Percentiles rank a stretch among this genome's conserved stretches.
Evolutionary conservation across 1,139 yeast species (phyloP).

Genomic region (Blastobotrys serpentis): DNA sequence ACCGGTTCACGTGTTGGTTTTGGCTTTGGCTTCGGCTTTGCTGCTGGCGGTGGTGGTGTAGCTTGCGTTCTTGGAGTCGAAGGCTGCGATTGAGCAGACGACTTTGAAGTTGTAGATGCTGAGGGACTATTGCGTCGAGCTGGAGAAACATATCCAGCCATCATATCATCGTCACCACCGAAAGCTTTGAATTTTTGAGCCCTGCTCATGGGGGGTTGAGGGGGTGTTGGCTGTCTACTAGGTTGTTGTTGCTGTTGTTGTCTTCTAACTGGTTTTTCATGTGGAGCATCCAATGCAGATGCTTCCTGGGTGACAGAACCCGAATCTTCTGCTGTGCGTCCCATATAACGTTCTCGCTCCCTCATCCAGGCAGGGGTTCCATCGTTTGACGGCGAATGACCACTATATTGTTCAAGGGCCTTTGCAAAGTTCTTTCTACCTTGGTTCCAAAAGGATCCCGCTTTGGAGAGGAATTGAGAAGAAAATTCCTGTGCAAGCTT

Average conservation of each 20-base stretch:
- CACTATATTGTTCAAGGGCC: slow-evolving; percentile 58
- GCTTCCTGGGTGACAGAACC: slow-evolving; percentile 19
- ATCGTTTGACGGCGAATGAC: slow-evolving; percentile 32
- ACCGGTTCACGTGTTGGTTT: slow-evolving; percentile 31
- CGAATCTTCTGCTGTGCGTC: neutral
- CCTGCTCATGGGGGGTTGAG: slow-evolving; percentile 6
- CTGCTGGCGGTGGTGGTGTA: slow-evolving; percentile 20
- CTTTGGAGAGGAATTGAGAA: slow-evolving; percentile 59
- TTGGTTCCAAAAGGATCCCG: slow-evolving; percentile 58
- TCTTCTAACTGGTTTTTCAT: slow-evolving; percentile 1
- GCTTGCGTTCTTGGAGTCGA: slow-evolving; percentile 30
- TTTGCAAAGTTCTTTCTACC: slow-evolving; percentile 63
- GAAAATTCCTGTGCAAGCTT: slow-evolving; percentile 61
- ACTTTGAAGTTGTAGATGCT: slow-evolving; percentile 18
- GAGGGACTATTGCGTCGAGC: slow-evolving; percentile 27
- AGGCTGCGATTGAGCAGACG: slow-evolving; percentile 18
- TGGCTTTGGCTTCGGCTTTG: slow-evolving; percentile 20
- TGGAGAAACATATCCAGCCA: slow-evolving; percentile 26
- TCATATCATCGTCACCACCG: slow-evolving; percentile 19
- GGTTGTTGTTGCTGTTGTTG: neutral
- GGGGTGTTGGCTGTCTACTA: neutral
- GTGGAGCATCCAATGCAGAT: slow-evolving; percentile 15
- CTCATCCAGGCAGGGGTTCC: slow-evolving; percentile 81
- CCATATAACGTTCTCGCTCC: slow-evolving; percentile 43
- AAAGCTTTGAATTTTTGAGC: slow-evolving; percentile 21